A percentile compares a stretch with the other conserved stretches of the same genome.
These are phyloP conservation scores for Lablab purpureus DNA, from an alignment of 306 rosid genomes.

Conservation along the genomic window DNA sequence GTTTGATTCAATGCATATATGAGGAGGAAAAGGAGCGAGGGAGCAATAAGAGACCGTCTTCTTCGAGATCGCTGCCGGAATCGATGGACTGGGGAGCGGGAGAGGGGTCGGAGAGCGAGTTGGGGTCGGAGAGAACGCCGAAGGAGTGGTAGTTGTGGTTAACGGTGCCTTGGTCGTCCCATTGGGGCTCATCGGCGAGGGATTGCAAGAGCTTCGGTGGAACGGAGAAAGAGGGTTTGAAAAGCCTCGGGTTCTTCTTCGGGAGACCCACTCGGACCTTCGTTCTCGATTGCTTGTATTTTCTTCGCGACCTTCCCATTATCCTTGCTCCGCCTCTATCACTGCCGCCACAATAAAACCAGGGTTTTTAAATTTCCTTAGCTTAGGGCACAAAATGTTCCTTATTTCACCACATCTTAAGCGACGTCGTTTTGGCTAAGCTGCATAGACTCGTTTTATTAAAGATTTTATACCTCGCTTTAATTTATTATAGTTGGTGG, in stretches of 20 bases:
- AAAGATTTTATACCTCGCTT: too few species aligned
- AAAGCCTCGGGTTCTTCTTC: conserved; percentile 68
- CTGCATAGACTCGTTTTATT: too few species aligned
- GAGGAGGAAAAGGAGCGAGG: neutral
- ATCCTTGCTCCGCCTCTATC: neutral
- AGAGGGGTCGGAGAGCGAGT: conserved; percentile 61
- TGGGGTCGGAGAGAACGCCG: conserved; percentile 83
- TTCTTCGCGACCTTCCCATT: conserved; percentile 95
- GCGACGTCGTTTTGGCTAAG: conserved; percentile 38
- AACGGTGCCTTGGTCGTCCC: conserved; percentile 78
- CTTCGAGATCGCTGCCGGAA: conserved; percentile 87
- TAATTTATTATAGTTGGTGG: too few species aligned
- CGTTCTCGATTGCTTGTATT: conserved; percentile 69
- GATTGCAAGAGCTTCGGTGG: conserved; percentile 78
- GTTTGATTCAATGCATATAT: neutral
- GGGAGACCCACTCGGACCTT: conserved; percentile 85
- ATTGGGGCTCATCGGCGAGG: conserved; percentile 49
- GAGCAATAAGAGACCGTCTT: conserved; percentile 64
- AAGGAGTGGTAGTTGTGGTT: conserved; percentile 76
- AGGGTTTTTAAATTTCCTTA: conserved; percentile 10
- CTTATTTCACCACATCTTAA: neutral
- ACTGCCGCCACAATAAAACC: neutral
- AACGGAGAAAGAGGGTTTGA: conserved; percentile 78
- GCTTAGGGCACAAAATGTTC: conserved; percentile 13
- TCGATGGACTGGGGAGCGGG: conserved; percentile 46